Percentiles rank a stretch among this genome's conserved stretches.
Evolutionary conservation across 176 grass and related monocot genomes (phyloP).

Genomic region (Puya raimondii): DNA sequence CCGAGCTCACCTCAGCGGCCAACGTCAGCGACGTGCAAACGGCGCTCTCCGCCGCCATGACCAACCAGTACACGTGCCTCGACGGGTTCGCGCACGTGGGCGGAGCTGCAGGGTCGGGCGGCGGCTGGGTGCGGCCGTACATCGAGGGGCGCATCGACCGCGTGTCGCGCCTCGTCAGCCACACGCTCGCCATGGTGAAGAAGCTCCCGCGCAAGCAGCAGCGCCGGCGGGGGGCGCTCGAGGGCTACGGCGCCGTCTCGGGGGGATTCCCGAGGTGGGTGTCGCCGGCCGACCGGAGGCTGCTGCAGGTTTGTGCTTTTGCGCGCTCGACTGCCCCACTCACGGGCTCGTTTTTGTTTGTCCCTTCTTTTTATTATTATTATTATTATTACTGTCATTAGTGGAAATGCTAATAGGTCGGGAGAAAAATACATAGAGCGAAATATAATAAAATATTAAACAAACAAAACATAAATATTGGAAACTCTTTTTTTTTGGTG

Average conservation of each 20-base stretch:
- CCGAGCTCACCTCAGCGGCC: slow-evolving; percentile 16
- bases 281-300: slow-evolving; percentile 33
- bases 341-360: too few relatives aligned
- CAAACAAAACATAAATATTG: too few relatives aligned
- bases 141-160: slow-evolving; percentile 34
- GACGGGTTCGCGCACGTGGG: slow-evolving; percentile 52
- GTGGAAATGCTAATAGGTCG: too few relatives aligned
- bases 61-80: slow-evolving; percentile 81
- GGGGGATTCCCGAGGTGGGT: slow-evolving; percentile 59
- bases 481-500: too few relatives aligned
- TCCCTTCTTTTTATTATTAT: too few relatives aligned
- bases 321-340: too few relatives aligned
- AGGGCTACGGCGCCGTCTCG: slow-evolving; percentile 53
- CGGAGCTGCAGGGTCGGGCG: slow-evolving; percentile 13
- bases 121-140: slow-evolving; percentile 19
- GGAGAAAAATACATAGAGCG: too few relatives aligned
- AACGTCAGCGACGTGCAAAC: slow-evolving; percentile 46
- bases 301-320: slow-evolving; percentile 32
- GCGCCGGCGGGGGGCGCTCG: slow-evolving; percentile 33
- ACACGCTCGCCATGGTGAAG: slow-evolving; percentile 77
- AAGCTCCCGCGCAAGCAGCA: slow-evolving; percentile 31
- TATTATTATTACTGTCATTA: too few relatives aligned
- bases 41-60: slow-evolving; percentile 68
- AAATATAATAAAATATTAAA: too few relatives aligned
- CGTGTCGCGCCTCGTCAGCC: slow-evolving; percentile 56